Percentiles rank a stretch among this genome's conserved stretches.
These are phyloP conservation scores for Trichoderma sp. DNA, from an alignment of 2,329 filamentous ascomycete species.

Conservation along the genomic window DNA sequence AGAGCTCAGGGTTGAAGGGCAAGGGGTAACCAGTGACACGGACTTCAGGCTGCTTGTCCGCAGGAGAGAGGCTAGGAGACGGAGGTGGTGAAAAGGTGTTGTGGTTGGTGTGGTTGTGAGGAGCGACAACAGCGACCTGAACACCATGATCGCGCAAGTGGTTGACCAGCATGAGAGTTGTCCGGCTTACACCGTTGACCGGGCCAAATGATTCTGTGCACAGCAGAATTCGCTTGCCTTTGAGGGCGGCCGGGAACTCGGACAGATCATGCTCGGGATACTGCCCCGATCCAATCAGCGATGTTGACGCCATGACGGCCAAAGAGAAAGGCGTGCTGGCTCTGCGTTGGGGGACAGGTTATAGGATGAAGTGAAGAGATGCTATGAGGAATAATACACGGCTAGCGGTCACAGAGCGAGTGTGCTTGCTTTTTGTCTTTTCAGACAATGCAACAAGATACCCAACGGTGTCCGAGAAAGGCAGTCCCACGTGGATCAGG, in stretches of 20 bases:
- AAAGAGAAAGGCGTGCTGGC: neutral
- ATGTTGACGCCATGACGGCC: constrained; percentile 21
- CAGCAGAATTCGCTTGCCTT: constrained; percentile 63
- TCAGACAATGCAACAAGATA: neutral
- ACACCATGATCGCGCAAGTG: constrained; percentile 66
- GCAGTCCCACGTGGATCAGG: constrained; percentile 11
- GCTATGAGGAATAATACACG: neutral
- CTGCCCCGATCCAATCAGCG: constrained; percentile 13
- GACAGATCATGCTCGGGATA: constrained; percentile 43
- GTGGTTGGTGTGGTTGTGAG: constrained; percentile 55
- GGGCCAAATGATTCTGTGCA: constrained; percentile 73
- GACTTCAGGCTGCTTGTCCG: constrained; percentile 49
- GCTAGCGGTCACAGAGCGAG: constrained; percentile 20
- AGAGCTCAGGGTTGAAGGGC: constrained; percentile 71
- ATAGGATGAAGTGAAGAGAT: neutral
- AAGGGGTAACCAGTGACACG: constrained; percentile 65
- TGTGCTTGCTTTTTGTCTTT: constrained; percentile 30
- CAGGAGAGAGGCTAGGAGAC: constrained; percentile 35
- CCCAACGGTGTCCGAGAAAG: neutral
- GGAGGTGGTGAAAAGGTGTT: constrained; percentile 55
- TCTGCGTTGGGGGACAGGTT: neutral
- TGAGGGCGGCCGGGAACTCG: constrained; percentile 50
- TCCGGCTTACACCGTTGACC: constrained; percentile 72
- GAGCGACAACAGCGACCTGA: constrained; percentile 67
- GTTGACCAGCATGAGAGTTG: constrained; percentile 68